phyloP scores from a whole-genome alignment of 2,329 filamentous ascomycete species.

The Furcasterigmium furcatum region DNA sequence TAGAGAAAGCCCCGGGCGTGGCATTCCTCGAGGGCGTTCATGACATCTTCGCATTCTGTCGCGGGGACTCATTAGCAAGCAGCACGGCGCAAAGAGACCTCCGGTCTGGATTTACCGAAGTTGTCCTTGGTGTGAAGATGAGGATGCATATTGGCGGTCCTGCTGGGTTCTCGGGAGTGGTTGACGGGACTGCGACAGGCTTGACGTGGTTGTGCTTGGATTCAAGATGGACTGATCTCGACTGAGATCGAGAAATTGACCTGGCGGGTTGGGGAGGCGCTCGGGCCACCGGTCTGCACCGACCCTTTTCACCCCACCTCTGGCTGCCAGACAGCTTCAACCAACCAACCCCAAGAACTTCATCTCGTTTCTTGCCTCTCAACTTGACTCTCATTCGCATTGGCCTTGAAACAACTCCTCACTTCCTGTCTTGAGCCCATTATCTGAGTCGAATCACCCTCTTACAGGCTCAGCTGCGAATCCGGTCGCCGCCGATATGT shows the following conservation, averaged over 20 bases:
- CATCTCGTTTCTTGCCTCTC: too few species aligned
- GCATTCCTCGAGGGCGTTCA: constrained; percentile 91
- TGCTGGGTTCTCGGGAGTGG: background rate
- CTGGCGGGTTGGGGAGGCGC: background rate
- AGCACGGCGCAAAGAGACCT: constrained; percentile 3
- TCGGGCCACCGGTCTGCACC: background rate
- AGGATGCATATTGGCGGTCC: constrained; percentile 72
- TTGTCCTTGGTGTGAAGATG: constrained; percentile 94
- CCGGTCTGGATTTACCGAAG: constrained; percentile 53
- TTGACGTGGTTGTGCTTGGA: background rate
- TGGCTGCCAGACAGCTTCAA: too few species aligned
- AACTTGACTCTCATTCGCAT: too few species aligned
- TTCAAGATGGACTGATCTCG: background rate
- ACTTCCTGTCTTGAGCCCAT: too few species aligned
- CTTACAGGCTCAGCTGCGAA: too few species aligned
- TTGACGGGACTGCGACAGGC: background rate
- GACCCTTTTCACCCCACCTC: too few species aligned
- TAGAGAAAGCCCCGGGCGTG: constrained; percentile 89
- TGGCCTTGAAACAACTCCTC: too few species aligned
- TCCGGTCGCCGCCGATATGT: background rate
- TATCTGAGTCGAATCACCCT: too few species aligned
- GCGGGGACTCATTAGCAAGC: constrained; percentile 1
- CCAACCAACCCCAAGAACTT: too few species aligned
- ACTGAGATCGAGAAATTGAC: too few species aligned
- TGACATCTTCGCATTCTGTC: constrained; percentile 89